Evolutionary conservation across 768 basidiomycete genomes (phyloP).

Genomic region (Lepiota venenata): DNA sequence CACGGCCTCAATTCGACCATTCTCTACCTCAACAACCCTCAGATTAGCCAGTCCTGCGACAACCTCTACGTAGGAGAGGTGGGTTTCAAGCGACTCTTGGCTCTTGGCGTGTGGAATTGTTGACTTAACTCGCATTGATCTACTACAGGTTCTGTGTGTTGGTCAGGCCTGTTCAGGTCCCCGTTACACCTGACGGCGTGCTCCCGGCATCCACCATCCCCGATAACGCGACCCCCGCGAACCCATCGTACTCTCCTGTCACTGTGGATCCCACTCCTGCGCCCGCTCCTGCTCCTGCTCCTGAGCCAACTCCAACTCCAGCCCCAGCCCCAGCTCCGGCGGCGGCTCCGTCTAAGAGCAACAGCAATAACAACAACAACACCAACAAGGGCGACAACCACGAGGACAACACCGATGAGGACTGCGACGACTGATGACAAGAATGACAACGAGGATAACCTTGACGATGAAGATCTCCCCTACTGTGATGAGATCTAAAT

Average conservation of each 20-base stretch:
- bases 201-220: slow-evolving; percentile 29
- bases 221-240: slow-evolving; percentile 23
- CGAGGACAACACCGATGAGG: slow-evolving; percentile 12
- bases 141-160: slow-evolving; percentile 51
- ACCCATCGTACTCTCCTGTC: slow-evolving; percentile 19
- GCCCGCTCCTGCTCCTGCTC: background rate
- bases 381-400: background rate
- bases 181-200: slow-evolving; percentile 32
- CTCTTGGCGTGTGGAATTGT: background rate
- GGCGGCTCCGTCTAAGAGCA: no score
- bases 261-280: slow-evolving; percentile 8
- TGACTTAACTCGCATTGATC: background rate
- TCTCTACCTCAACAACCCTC: slow-evolving; percentile 71
- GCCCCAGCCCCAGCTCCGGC: background rate
- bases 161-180: slow-evolving; percentile 35
- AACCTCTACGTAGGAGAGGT: slow-evolving; percentile 83
- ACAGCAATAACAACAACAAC: background rate
- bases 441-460: slow-evolving; percentile 17
- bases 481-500: slow-evolving; percentile 49
- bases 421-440: slow-evolving; percentile 13
- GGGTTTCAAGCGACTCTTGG: slow-evolving; percentile 16
- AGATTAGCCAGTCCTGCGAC: slow-evolving; percentile 49
- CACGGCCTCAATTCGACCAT: slow-evolving; percentile 48
- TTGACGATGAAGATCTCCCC: slow-evolving; percentile 41
- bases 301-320: background rate